Evolutionary conservation across 495 filamentous ascomycete species (phyloP).

Genomic region (Trichoderma asperelloides): DNA sequence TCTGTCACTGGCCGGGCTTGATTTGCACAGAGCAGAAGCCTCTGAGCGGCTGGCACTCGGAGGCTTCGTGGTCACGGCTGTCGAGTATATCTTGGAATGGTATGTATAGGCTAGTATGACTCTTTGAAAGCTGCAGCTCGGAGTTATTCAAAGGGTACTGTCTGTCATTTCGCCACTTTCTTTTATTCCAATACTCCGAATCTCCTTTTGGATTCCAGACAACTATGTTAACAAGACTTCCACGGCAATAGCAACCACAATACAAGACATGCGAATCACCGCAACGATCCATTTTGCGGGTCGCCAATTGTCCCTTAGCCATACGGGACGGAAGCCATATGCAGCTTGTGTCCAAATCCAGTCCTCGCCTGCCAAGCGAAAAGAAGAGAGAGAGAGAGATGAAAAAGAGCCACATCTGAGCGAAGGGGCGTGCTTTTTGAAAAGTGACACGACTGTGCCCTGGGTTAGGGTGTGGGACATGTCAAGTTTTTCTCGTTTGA

Average conservation of each 20-base stretch:
- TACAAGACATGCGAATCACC: neutral
- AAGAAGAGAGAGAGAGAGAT: neutral
- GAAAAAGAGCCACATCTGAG: neutral
- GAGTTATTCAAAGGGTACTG: too few species aligned
- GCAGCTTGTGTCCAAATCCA: neutral
- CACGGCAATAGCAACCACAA: neutral
- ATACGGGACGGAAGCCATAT: neutral
- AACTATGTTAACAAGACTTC: neutral
- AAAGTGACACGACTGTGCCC: neutral
- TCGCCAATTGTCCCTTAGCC: neutral
- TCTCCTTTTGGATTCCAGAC: neutral
- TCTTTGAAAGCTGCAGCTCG: neutral
- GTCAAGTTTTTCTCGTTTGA: neutral
- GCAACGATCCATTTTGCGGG: neutral
- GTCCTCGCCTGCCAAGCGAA: neutral
- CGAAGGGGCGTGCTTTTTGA: neutral
- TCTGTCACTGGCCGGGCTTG: constrained; percentile 1
- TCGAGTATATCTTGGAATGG: too few species aligned
- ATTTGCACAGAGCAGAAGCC: neutral
- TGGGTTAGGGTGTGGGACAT: neutral
- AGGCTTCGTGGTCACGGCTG: neutral
- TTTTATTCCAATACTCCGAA: neutral
- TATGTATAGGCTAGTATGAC: too few species aligned
- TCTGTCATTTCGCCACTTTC: too few species aligned
- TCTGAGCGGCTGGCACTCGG: neutral